phyloP scores from a whole-genome alignment of 331 rosid genomes.

The Stylosanthes scabra region DNA sequence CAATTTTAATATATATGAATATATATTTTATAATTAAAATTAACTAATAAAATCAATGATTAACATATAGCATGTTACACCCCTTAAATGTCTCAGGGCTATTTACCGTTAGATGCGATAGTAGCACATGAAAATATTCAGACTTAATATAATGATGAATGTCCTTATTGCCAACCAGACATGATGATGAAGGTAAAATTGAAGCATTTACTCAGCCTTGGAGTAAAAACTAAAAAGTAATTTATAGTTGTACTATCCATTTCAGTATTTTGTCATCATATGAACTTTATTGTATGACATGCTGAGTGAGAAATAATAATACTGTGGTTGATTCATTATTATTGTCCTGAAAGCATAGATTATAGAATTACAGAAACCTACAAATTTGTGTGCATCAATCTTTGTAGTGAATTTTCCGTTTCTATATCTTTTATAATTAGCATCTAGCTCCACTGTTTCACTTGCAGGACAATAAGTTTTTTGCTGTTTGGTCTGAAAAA shows the following conservation, averaged over 20 bases:
- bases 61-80: too few relatives aligned
- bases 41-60: too few relatives aligned
- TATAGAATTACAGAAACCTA: neutral
- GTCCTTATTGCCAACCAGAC: constrained; percentile 1
- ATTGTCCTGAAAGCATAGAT: neutral
- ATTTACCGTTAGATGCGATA: too few relatives aligned
- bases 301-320: constrained; percentile 4
- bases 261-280: neutral
- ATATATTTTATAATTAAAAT: too few relatives aligned
- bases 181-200: neutral
- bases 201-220: neutral
- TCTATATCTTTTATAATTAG: too few relatives aligned
- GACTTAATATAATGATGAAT: constrained; percentile 4
- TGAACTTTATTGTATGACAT: constrained; percentile 15
- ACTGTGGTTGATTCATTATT: neutral
- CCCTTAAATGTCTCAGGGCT: too few relatives aligned
- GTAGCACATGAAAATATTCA: neutral
- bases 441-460: too few relatives aligned
- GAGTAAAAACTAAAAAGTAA: neutral
- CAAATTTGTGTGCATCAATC: neutral
- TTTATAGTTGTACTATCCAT: neutral
- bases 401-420: neutral
- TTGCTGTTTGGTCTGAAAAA: too few relatives aligned
- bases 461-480: neutral
- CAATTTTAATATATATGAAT: too few relatives aligned